Base-by-base conservation (phyloP, 192 early-diverging fungal species). In the Podila verticillata region DNA sequence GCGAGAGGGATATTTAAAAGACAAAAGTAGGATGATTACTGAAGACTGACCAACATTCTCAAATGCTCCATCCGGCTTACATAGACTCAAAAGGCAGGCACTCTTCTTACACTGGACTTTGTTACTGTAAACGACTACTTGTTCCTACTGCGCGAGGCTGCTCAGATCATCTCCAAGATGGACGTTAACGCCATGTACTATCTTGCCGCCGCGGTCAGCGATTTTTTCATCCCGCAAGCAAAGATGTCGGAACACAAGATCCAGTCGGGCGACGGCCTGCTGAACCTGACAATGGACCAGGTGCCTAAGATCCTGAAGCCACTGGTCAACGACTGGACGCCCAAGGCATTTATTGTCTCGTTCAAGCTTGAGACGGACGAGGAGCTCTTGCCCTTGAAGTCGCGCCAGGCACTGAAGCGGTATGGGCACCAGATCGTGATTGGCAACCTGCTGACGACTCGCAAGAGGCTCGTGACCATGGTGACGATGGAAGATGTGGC, bases 401-500 rank as follows among this genome's bases (percentile, higher is more conserved):
- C 96, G 0, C 84, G 88, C 19, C 82, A 90, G 72, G 91, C 96
- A 4, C 72, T 99, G 30, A 85, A 83, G 30, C 85, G 91, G 36
- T 99, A 99, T 81, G 94, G 95, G 20, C 98, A 99, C 81, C 97
- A 99, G 81, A 89, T 97, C 26, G 98, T 99, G 31, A 95, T 99
- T 85, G 97, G 93, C 61, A 99, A 99, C 69, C 89, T 99, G 78
- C 81, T 99, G 10, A 77, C 83, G 35, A 98, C 95, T 2, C 88
- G 98, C 36, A 99, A 99, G 85, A 81, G 85, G 31, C 87, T 91
- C 24, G 97, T 99, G 17, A 91, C 86, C 61, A 51, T 95, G 57
- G 88, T 91, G 54, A 89, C 90, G 4, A 28, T 74, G 9, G 75
- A 84, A 13, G 78, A 72, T 7, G 84, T 89, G 65, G 57, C 66